Conservation (phyloP, 768 basidiomycete species). For the Lactarius trivialis region DNA sequence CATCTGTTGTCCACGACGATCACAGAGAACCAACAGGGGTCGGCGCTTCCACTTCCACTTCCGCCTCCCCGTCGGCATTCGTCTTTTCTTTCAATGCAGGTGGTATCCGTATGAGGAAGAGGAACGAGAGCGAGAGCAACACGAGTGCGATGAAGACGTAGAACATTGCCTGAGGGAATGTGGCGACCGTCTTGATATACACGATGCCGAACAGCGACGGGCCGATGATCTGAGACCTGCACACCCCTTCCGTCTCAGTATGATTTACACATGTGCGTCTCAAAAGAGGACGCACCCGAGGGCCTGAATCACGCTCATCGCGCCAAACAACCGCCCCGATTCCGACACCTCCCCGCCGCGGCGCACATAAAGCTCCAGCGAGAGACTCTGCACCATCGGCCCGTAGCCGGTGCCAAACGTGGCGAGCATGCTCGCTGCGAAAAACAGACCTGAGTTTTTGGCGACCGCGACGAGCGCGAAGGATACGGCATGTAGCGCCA, state of each 20-base stretch:
- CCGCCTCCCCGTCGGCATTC: not conserved
- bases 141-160: slow-evolving; percentile 42
- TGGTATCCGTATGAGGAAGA: slow-evolving; percentile 43
- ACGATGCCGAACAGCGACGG: slow-evolving; percentile 68
- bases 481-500: slow-evolving; percentile 28
- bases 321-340: slow-evolving; percentile 73
- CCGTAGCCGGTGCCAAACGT: slow-evolving; percentile 57
- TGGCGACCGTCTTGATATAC: slow-evolving; percentile 64
- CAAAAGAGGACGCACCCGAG: slow-evolving; percentile 42
- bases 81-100: not conserved
- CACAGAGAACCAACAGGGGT: not conserved
- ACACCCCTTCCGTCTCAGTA: not conserved
- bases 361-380: slow-evolving; percentile 57
- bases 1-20: not conserved
- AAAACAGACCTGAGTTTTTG: slow-evolving; percentile 44
- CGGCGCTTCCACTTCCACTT: not conserved
- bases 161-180: slow-evolving; percentile 65
- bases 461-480: slow-evolving; percentile 48
- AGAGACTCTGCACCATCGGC: slow-evolving; percentile 66
- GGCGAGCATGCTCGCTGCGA: slow-evolving; percentile 40
- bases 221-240: slow-evolving; percentile 56
- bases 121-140: slow-evolving; percentile 37
- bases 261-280: not conserved
- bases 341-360: slow-evolving; percentile 45
- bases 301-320: slow-evolving; percentile 66